Base-by-base conservation (phyloP, 1,139 yeast genomes). In the Dujonia santamariae region DNA sequence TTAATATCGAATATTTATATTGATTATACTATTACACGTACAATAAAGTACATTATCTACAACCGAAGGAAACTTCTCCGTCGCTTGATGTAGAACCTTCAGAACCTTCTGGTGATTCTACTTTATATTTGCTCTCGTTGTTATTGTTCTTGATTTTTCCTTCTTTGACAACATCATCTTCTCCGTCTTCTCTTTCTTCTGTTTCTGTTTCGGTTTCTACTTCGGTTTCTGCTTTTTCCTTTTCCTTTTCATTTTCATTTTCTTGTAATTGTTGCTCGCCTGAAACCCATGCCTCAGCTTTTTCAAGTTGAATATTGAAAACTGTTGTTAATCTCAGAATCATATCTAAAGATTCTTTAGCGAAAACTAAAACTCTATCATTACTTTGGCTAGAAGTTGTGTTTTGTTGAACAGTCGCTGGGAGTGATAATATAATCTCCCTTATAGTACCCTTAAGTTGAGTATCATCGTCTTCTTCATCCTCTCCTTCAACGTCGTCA, bases 291-390 rank as follows among this genome's bases (percentile, higher is more conserved):
- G 68, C 63, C 53, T 90, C 97, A 1, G 96, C 96, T 44, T 80
- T 79, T 32, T 77, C 83, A 39, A 92, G 65, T 36, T 90, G 88
- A 27, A 84, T 90, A 53, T 84, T 90, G 43, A 94, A 88, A 7
- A 88, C 90, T 32, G 72, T 73, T 42, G 88, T 87, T 22, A 92
- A 80, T 41, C 84, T 84, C 29, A 83, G 72, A 30, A 92, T 82
- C 90, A 90, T 87, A 30, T 85, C 95, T 37, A 92, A 65, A 0
- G 95, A 81, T 57, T 92, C 98, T 45, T 84, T 84, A 1, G 97
- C 97, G 42, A 92, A 68, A 7, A 85, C 72, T 29, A 92, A 62
- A 1, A 87, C 85, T 45, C 80, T 75, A 29, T 85, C 87, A 48
- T 75, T 78, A 14, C 58, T 61, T 55, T 53, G 70, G 27, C 19